A percentile compares a stretch with the other conserved stretches of the same genome.
Conservation (phyloP, 106 monocot species). For the Acorus gramineus region DNA sequence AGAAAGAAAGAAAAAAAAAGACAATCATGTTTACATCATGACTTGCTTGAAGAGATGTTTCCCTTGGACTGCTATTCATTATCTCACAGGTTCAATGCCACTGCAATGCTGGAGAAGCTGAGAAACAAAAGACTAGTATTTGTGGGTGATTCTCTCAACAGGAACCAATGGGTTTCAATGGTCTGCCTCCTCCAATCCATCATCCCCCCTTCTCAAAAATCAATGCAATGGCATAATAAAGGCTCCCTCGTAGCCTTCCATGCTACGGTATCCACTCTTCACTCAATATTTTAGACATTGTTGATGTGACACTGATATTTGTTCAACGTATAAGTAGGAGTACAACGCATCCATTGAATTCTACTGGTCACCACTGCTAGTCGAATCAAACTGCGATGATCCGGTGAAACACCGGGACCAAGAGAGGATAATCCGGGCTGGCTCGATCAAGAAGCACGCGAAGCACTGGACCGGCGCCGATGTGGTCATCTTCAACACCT, state of each 20-base stretch:
- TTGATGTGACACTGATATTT: too few species aligned
- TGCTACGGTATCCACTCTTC: too few species aligned
- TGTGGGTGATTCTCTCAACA: conserved; percentile 65
- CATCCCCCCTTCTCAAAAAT: too few species aligned
- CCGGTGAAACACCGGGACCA: conserved; percentile 32
- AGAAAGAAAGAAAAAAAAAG: too few species aligned
- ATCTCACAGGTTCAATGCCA: conserved; percentile 38
- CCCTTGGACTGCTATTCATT: too few species aligned
- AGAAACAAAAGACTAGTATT: conserved; percentile 46
- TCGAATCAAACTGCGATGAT: conserved; percentile 57
- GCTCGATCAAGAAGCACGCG: conserved; percentile 39
- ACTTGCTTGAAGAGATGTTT: too few species aligned
- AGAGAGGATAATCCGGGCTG: conserved; percentile 27
- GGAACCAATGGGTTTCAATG: conserved; percentile 76
- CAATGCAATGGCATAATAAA: too few species aligned
- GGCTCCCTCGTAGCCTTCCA: too few species aligned
- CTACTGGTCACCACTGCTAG: conserved; percentile 51
- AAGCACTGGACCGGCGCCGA: conserved; percentile 39
- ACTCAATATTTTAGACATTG: too few species aligned
- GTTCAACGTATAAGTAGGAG: conserved; percentile 8
- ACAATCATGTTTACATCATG: too few species aligned
- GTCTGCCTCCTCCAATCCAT: background rate
- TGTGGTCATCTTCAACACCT: conserved; percentile 53
- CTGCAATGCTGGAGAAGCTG: conserved; percentile 47
- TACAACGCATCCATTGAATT: conserved; percentile 48